A percentile compares a stretch with the other conserved stretches of the same genome.
Evolutionary conservation across 805 yeast genomes (phyloP).

Genomic region (Hanseniaspora meyeri): DNA sequence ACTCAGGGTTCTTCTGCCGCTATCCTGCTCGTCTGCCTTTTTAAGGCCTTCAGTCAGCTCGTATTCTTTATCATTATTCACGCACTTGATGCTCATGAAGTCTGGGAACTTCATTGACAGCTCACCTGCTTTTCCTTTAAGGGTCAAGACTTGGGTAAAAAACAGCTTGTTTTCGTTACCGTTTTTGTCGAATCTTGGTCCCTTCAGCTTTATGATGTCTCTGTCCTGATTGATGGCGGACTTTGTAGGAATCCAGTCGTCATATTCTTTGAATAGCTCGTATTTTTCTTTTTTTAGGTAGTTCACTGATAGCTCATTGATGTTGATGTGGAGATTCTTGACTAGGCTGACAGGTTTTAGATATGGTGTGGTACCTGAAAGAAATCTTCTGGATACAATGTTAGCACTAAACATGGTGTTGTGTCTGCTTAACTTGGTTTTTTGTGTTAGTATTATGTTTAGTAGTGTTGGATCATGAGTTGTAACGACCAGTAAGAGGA

Average conservation of each 20-base stretch:
- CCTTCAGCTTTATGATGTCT: conserved; percentile 28
- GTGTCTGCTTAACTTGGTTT: neutral
- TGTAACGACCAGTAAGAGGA: too few species aligned
- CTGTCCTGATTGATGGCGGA: conserved; percentile 1
- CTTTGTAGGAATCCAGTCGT: conserved; percentile 4
- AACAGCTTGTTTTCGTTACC: conserved; percentile 45
- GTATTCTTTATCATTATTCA: conserved; percentile 11
- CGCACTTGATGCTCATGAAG: conserved; percentile 41
- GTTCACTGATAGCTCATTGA: conserved; percentile 1
- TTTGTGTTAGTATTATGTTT: too few species aligned
- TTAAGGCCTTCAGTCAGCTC: conserved; percentile 2
- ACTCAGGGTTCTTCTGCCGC: conserved; percentile 29
- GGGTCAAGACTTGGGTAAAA: conserved; percentile 46
- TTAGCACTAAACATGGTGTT: neutral
- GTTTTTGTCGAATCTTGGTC: conserved; percentile 50
- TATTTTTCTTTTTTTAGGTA: neutral
- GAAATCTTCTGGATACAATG: neutral
- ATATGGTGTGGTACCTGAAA: neutral
- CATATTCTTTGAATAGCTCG: conserved; percentile 10
- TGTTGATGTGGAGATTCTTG: conserved; percentile 3
- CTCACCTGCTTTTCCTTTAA: conserved; percentile 69
- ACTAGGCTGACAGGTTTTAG: neutral
- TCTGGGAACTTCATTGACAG: conserved; percentile 57
- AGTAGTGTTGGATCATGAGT: too few species aligned
- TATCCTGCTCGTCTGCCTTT: conserved; percentile 14